phyloP scores from a whole-genome alignment of 768 basidiomycete species.

The Pleurotus pulmonarius region DNA sequence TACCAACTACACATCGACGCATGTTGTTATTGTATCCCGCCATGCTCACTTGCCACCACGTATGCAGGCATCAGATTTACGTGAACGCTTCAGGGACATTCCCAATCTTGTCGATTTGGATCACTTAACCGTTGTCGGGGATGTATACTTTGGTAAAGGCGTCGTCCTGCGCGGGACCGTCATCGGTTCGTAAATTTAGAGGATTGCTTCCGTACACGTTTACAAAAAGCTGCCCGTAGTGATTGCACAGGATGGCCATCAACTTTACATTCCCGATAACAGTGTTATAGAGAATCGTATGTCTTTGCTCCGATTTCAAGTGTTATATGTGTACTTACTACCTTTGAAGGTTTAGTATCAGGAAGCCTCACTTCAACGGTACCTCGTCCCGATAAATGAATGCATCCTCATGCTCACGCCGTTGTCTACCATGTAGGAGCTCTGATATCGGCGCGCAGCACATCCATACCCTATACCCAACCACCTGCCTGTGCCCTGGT shows the following conservation, averaged over 20 bases:
- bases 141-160: conserved; percentile 86
- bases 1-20: neutral
- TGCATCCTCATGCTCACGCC: too few relatives aligned
- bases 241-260: conserved; percentile 76
- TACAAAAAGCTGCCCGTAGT: conserved; percentile 18
- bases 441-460: too few relatives aligned
- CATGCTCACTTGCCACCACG: too few relatives aligned
- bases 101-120: conserved; percentile 89
- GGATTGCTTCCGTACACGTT: too few relatives aligned
- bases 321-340: neutral
- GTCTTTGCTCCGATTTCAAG: conserved; percentile 8
- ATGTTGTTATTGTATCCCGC: too few relatives aligned
- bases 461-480: too few relatives aligned
- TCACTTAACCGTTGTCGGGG: conserved; percentile 90
- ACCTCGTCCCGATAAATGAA: conserved; percentile 12
- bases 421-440: too few relatives aligned
- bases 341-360: conserved; percentile 52
- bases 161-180: conserved; percentile 87
- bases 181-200: conserved; percentile 34
- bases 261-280: conserved; percentile 81
- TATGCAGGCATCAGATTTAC: conserved; percentile 73
- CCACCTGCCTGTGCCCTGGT: too few relatives aligned
- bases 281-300: conserved; percentile 70
- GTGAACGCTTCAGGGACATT: conserved; percentile 93
- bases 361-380: conserved; percentile 77